Conservation (phyloP, 768 basidiomycete genomes). For the Myochromella boudieri region DNA sequence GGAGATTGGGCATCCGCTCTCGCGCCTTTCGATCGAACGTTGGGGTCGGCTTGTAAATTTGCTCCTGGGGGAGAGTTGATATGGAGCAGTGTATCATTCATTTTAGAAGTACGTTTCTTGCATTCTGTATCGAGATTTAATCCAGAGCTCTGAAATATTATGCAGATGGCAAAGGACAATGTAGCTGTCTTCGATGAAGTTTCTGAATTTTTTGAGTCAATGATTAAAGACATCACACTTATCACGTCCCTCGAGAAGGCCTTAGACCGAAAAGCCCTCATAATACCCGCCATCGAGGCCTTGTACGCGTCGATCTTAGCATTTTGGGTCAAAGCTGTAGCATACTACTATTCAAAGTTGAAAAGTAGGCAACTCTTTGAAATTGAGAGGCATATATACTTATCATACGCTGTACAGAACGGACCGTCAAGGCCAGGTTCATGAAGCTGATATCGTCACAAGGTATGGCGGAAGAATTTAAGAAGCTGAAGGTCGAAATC, state of each 20-base stretch:
- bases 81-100: slow-evolving; percentile 6
- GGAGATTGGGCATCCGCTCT: neutral
- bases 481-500: neutral
- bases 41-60: slow-evolving; percentile 1
- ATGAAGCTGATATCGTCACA: neutral
- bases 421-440: neutral
- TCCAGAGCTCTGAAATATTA: too few relatives aligned
- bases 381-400: too few relatives aligned
- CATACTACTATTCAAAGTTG: neutral
- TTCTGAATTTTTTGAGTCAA: neutral
- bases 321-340: neutral
- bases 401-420: too few relatives aligned
- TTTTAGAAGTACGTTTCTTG: slow-evolving; percentile 5
- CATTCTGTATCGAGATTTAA: too few relatives aligned
- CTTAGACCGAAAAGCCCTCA: neutral
- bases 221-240: neutral
- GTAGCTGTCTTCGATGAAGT: neutral
- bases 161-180: neutral
- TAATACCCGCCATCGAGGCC: neutral
- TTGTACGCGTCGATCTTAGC: neutral
- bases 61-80: slow-evolving; percentile 4
- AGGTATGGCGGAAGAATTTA: neutral
- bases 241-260: neutral
- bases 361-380: neutral
- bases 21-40: slow-evolving; percentile 1